phyloP scores from a whole-genome alignment of 768 basidiomycete genomes.

The Phaeotremella fagi region DNA sequence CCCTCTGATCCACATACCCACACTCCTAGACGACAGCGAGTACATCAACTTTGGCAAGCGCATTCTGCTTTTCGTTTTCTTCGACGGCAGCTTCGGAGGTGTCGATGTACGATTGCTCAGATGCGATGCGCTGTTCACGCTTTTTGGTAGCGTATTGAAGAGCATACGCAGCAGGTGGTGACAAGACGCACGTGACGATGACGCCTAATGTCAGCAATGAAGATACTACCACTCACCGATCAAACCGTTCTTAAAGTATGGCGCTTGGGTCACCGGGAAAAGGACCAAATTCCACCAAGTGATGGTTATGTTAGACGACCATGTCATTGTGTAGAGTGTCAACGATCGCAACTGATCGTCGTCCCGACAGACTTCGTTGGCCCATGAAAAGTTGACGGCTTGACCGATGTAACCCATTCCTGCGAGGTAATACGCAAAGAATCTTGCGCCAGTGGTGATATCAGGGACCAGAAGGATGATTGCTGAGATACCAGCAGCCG shows the following conservation, averaged over 20 bases:
- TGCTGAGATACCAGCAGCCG: conserved; percentile 19
- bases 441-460: conserved; percentile 60
- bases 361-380: conserved; percentile 68
- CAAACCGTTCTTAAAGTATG: neutral
- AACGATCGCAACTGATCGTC: conserved; percentile 66
- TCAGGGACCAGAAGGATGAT: conserved; percentile 58
- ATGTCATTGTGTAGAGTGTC: conserved; percentile 73
- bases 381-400: conserved; percentile 74
- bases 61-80: too few species aligned
- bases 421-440: conserved; percentile 65
- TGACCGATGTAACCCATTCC: conserved; percentile 71
- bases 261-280: neutral
- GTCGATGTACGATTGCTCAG: too few species aligned
- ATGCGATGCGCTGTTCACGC: too few species aligned
- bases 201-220: too few species aligned
- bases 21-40: too few species aligned
- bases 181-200: too few species aligned
- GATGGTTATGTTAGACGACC: conserved; percentile 59
- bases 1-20: too few species aligned
- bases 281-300: neutral
- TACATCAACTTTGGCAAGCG: too few species aligned
- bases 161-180: too few species aligned
- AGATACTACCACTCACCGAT: too few species aligned
- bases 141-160: too few species aligned
- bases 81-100: too few species aligned